Base-by-base conservation (phyloP, 2,329 filamentous ascomycete genomes). In the Metarhizium sp. region DNA sequence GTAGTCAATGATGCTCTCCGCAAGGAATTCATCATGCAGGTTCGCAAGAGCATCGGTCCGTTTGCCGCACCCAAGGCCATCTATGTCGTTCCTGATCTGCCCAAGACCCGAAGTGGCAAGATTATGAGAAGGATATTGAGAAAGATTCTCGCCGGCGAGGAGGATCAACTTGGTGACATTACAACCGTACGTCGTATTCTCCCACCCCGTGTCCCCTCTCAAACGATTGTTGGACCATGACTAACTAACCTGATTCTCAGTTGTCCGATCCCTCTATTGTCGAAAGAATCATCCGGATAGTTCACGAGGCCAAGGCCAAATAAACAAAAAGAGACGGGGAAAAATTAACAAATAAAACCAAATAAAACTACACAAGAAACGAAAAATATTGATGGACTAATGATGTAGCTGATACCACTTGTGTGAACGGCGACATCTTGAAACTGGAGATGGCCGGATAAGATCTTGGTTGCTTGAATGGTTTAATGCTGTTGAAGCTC, bases 71-170 rank as follows among this genome's bases (percentile, higher is more conserved):
- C 94, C 60, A 99, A 97, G 79, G 88, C 87, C 20, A 86, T 99
- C 60, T 94, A 85, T 70, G 83, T 95, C 54, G 88, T 99, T 48
- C 87, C 91, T 3, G 94, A 99, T 70, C 81, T 99, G 61, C 94
- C 94, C 66, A 97, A 99, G 85, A 99, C 94, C 42, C 82, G 94
- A 64, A 95, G 89, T 63, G 94, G 94, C 62, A 99, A 99, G 87
- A 99, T 99, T 68, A 99, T 99, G 94, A 84, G 94, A 60, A 86
- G 94, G 61, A 95, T 99, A 68, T 75, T 99, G 77, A 83, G 94
- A 66, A 99, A 99, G 89, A 95, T 99, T 67, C 75, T 99, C 63
- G 92, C 92, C 16, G 92, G 92, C 40, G 94, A 99, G 78, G 92
- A 96, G 74, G 94, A 99, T 71, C 92, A 95, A 74, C 79, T 99